phyloP scores from a whole-genome alignment of 768 basidiomycete genomes.

The Vishniacozyma victoriae region DNA sequence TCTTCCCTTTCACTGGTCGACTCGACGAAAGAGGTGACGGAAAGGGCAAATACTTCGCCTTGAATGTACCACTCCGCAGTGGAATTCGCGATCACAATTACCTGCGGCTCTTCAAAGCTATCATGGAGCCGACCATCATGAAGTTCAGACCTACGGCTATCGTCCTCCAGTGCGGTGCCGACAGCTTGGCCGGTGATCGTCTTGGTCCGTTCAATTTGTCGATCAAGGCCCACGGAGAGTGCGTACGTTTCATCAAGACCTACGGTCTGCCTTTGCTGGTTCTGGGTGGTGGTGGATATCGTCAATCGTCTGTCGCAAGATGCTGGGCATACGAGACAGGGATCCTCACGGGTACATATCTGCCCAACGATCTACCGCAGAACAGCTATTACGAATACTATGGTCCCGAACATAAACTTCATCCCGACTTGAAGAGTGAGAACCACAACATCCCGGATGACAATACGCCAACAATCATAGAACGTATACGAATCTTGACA shows the following conservation, averaged over 20 bases:
- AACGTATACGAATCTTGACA: constrained; percentile 78
- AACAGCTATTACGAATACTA: constrained; percentile 93
- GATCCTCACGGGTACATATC: constrained; percentile 70
- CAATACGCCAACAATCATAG: constrained; percentile 76
- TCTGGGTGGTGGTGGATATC: constrained; percentile 92
- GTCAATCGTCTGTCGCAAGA: constrained; percentile 92
- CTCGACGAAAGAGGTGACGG: constrained; percentile 78
- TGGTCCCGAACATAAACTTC: constrained; percentile 83
- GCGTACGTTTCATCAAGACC: constrained; percentile 90
- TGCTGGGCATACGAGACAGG: constrained; percentile 99
- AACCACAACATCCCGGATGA: constrained; percentile 92
- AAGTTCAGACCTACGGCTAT: constrained; percentile 83
- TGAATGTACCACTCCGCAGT: constrained; percentile 92
- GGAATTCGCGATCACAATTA: constrained; percentile 98
- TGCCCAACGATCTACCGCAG: constrained; percentile 79
- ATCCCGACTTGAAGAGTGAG: constrained; percentile 69
- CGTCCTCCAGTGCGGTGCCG: constrained; percentile 94
- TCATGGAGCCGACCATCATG: constrained; percentile 87
- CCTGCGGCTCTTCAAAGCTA: constrained; percentile 86
- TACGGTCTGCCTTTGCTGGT: constrained; percentile 87
- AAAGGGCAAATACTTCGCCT: constrained; percentile 83
- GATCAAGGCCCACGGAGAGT: constrained; percentile 96
- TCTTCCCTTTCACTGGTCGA: constrained; percentile 96
- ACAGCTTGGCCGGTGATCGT: constrained; percentile 88
- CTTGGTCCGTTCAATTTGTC: constrained; percentile 96